Evolutionary conservation across 1,284 basidiomycete species (phyloP), one percentile per base, ranked within the genome.

Genomic region (Pyrrhoderma noxium): DNA sequence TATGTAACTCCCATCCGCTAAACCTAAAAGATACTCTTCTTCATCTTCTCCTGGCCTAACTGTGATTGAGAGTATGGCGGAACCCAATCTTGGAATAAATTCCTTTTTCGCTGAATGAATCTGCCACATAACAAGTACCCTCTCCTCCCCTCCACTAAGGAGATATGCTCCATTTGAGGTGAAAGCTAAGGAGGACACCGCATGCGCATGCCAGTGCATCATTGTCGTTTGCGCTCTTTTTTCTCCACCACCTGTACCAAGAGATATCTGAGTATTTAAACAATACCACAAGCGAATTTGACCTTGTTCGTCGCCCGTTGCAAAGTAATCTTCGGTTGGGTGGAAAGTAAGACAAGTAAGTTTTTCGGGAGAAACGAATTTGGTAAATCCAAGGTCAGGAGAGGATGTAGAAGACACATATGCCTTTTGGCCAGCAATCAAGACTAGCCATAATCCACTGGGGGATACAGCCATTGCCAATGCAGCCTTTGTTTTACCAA

Each of bases 151-250:
- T 58, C 93, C 96, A 50, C 91, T 96, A 44, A 99, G 70, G 18
- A 99, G 71, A 64, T 97, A 94, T 2, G 92, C 87, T 11, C 96
- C 96, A 58, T 94, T 94, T 1, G 84, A 69, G 0, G 93, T 91
- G 66, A 97, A 99, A 0, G 85, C 74, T 22, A 99, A 68, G 1
- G 89, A 87, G 1, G 88, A 82, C n/a, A 99, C 91, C 3, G 92
- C 81, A 65, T 99, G 94, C 0, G 95, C 88, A 64, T 99, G 96
- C 96, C 96, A 99, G 67, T 98, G 95, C 45, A 97, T 70, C 3
- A 84, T 80, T 1, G 90, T 88, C 0, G 93, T 95, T 56, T 91
- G 85, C 1, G 86, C 79, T 56, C 76, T 80, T 66, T 83, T 85
- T 66, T 86, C 82, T 18, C 21, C 38, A 19, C 82, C 75, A 11